These are phyloP conservation scores for Phytophthora nicotianae DNA, from an alignment of 352 stramenopile genomes.

Conservation along the genomic window DNA sequence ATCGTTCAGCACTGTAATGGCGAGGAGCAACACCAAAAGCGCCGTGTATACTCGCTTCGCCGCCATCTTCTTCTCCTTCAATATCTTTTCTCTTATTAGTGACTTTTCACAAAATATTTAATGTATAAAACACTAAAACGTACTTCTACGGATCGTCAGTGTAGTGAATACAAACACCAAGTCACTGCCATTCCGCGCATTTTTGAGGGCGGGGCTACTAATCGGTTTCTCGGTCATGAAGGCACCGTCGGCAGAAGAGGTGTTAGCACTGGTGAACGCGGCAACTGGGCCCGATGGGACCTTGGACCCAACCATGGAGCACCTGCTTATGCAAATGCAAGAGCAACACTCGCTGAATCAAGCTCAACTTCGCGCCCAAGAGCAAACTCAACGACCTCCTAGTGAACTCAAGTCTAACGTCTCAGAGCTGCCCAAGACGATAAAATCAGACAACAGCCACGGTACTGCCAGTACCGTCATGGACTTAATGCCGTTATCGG, in stretches of 20 bases:
- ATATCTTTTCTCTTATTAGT: constrained; percentile 5
- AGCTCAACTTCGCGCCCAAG: constrained; percentile 21
- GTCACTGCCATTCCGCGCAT: constrained; percentile 7
- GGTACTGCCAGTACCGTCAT: constrained; percentile 10
- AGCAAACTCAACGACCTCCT: constrained; percentile 4
- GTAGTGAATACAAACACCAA: constrained; percentile 1
- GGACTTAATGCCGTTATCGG: constrained; percentile 40
- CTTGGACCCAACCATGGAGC: constrained; percentile 54
- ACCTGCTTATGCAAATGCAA: constrained; percentile 63
- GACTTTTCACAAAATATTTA: constrained; percentile 16
- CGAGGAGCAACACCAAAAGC: constrained; percentile 41
- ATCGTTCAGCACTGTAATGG: constrained; percentile 39
- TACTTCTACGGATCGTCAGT: background rate
- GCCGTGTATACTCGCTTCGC: constrained; percentile 38
- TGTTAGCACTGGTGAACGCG: constrained; percentile 62
- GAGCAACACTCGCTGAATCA: constrained; percentile 40
- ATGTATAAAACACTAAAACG: constrained; percentile 1
- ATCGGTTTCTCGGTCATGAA: constrained; percentile 44
- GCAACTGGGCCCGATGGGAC: constrained; percentile 36
- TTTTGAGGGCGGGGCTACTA: constrained; percentile 31
- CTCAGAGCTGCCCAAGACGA: constrained; percentile 1
- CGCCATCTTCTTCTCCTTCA: constrained; percentile 12
- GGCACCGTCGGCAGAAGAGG: constrained; percentile 55
- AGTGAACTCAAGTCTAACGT: background rate
- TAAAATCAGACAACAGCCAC: constrained; percentile 5